Conservation (phyloP, 805 yeast genomes). For the Schizosaccharomyces pombe region DNA sequence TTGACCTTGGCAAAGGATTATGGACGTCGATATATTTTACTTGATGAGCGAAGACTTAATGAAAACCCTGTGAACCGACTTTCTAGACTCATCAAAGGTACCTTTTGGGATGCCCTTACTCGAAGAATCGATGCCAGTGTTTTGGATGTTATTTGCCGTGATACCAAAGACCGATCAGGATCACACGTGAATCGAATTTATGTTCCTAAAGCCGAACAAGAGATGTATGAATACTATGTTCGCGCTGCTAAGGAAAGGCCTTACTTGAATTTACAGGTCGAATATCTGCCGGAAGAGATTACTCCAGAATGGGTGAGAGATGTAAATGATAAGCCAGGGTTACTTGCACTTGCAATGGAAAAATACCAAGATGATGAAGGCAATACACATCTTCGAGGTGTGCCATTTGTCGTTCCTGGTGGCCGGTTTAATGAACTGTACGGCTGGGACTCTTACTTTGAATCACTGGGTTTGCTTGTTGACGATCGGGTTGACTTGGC, state of each 20-base stretch:
- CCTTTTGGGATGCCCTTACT: conserved; percentile 63
- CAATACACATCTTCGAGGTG: conserved; percentile 33
- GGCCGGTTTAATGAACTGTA: conserved; percentile 90
- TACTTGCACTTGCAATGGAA: conserved; percentile 56
- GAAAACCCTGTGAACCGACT: conserved; percentile 73
- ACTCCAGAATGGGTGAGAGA: conserved; percentile 60
- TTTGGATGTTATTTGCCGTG: conserved; percentile 48
- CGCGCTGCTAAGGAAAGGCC: conserved; percentile 33
- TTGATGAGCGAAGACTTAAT: conserved; percentile 62
- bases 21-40: conserved; percentile 52
- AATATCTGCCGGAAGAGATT: conserved; percentile 47
- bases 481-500: conserved; percentile 49
- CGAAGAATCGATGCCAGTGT: conserved; percentile 40
- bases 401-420: conserved; percentile 88
- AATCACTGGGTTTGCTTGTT: conserved; percentile 53
- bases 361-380: conserved; percentile 22
- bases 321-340: conserved; percentile 62
- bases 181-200: conserved; percentile 53
- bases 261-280: conserved; percentile 40
- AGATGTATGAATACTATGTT: conserved; percentile 47
- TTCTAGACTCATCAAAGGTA: conserved; percentile 44
- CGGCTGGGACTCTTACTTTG: conserved; percentile 97
- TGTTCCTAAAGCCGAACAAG: conserved; percentile 42
- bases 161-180: conserved; percentile 47
- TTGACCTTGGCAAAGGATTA: conserved; percentile 61